Evolutionary conservation across 192 early-diverging fungal species (phyloP).

Genomic region (Gonapodya prolifera): DNA sequence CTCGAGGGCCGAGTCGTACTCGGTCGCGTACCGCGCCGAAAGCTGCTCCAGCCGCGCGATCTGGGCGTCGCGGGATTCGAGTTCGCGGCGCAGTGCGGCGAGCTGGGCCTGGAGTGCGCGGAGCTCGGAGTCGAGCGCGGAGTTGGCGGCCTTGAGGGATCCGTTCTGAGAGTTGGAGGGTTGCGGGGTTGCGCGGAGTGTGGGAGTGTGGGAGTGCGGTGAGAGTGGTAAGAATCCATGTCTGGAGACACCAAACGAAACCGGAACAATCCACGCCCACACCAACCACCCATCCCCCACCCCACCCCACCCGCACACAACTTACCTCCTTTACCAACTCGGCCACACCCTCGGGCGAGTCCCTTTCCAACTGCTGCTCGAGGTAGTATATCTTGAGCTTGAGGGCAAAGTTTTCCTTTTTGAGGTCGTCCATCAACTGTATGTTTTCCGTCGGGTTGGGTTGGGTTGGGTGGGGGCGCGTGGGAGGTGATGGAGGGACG

Average conservation of each 20-base stretch:
- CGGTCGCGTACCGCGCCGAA: neutral
- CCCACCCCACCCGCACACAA: no score
- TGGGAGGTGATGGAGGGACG: no score
- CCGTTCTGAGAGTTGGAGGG: neutral
- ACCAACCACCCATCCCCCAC: neutral
- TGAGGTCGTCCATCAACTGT: constrained; percentile 21
- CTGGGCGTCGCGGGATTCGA: neutral
- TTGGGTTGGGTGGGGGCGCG: no score
- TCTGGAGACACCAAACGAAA: neutral
- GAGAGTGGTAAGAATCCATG: neutral
- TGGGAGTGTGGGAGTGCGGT: neutral
- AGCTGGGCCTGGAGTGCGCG: neutral
- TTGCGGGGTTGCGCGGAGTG: neutral
- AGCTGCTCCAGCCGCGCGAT: neutral
- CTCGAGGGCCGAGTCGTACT: neutral
- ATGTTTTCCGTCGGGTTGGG: neutral
- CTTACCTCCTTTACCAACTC: constrained; percentile 15
- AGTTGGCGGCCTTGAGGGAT: neutral
- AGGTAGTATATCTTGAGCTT: constrained; percentile 22
- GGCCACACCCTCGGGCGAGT: neutral
- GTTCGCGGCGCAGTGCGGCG: neutral
- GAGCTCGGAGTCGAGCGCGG: neutral
- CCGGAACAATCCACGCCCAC: neutral
- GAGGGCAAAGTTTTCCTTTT: constrained; percentile 24
- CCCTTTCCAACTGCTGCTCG: constrained; percentile 13